phyloP scores from a whole-genome alignment of 441 rosid genomes.

The Viola pubescens region DNA sequence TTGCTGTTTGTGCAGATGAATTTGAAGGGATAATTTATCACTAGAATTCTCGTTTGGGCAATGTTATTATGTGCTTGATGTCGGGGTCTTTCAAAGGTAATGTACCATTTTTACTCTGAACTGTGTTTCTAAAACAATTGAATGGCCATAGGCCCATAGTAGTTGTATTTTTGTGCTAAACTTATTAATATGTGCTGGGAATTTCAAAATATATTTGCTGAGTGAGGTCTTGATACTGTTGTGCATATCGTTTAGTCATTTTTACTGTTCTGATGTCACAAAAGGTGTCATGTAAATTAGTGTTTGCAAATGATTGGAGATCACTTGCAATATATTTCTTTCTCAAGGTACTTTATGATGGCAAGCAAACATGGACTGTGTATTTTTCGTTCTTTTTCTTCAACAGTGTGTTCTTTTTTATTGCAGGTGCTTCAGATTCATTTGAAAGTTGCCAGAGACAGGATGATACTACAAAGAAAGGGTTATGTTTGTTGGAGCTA shows the following conservation, averaged over 20 bases:
- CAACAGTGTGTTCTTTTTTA: slow-evolving; percentile 1
- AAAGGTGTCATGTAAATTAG: not conserved
- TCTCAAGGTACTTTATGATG: not conserved
- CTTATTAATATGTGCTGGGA: not conserved
- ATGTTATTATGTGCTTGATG: slow-evolving; percentile 19
- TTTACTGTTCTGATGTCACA: slow-evolving; percentile 1
- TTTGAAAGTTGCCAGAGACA: slow-evolving; percentile 15
- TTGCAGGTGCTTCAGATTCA: slow-evolving; percentile 24
- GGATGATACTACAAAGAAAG: slow-evolving; percentile 35
- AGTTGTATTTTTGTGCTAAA: not conserved
- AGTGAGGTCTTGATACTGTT: not conserved
- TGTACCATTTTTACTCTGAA: not conserved
- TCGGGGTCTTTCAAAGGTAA: slow-evolving; percentile 20
- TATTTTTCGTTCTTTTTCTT: too few species aligned
- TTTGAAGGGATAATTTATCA: slow-evolving; percentile 2
- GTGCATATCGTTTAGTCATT: not conserved
- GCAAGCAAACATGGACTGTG: not conserved
- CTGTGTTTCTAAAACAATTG: not conserved
- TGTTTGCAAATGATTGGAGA: not conserved
- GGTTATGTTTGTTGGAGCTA: slow-evolving; percentile 41
- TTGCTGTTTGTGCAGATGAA: not conserved
- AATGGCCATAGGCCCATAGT: too few species aligned
- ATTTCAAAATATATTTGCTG: not conserved
- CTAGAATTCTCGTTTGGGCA: slow-evolving; percentile 2
- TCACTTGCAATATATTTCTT: not conserved